Conservation (phyloP, 2,329 filamentous ascomycete species). For the Hypoxylon sp. region DNA sequence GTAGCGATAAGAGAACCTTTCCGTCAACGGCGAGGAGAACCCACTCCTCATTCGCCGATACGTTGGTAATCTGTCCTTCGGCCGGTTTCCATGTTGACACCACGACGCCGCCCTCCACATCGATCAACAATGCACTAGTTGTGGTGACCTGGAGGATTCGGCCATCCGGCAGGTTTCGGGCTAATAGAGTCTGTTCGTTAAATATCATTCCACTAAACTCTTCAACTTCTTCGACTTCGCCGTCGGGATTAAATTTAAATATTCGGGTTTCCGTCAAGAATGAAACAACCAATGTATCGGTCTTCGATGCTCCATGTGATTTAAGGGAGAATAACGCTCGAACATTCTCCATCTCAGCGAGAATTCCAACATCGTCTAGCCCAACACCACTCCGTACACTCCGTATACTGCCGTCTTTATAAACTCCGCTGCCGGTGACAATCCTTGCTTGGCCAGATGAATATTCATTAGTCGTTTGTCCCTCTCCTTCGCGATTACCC, state of each 20-base stretch:
- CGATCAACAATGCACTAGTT: constrained; percentile 72
- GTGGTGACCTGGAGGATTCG: constrained; percentile 84
- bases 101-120: constrained; percentile 70
- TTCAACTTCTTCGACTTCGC: constrained; percentile 90
- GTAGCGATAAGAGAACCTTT: constrained; percentile 77
- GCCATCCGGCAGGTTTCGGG: constrained; percentile 73
- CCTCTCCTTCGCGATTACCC: constrained; percentile 85
- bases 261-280: constrained; percentile 87
- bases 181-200: constrained; percentile 79
- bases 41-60: constrained; percentile 79
- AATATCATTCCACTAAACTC: constrained; percentile 79
- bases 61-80: constrained; percentile 78
- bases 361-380: constrained; percentile 85
- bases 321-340: constrained; percentile 80
- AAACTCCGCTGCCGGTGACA: constrained; percentile 92
- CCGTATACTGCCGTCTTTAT: constrained; percentile 87
- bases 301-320: constrained; percentile 63
- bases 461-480: constrained; percentile 84
- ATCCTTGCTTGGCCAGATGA: constrained; percentile 95
- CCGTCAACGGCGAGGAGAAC: constrained; percentile 84
- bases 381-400: constrained; percentile 95
- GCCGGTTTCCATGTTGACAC: constrained; percentile 71
- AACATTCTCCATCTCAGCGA: constrained; percentile 84
- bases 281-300: constrained; percentile 83
- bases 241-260: constrained; percentile 81